phyloP scores from a whole-genome alignment of 768 basidiomycete genomes.

The Mycena vulgaris region DNA sequence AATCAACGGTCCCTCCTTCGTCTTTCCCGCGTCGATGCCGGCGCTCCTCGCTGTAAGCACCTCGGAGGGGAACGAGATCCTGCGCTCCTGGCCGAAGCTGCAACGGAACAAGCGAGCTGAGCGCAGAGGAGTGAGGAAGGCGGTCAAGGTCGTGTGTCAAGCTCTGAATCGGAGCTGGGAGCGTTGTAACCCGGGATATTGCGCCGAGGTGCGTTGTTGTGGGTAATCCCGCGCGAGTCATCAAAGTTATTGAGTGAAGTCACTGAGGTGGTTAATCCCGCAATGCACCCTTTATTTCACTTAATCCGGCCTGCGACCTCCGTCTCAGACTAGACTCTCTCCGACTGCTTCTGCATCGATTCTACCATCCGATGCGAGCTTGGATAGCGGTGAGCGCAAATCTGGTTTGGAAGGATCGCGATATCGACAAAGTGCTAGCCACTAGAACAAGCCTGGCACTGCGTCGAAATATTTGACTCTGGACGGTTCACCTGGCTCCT shows the following conservation, averaged over 20 bases:
- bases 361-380: too few species aligned
- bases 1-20: slow-evolving; percentile 95
- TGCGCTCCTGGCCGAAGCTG: slow-evolving; percentile 82
- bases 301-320: too few species aligned
- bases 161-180: slow-evolving; percentile 61
- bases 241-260: not conserved
- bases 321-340: too few species aligned
- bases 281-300: not conserved
- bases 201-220: not conserved
- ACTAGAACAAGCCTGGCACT: too few species aligned
- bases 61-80: slow-evolving; percentile 87
- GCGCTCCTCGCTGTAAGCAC: slow-evolving; percentile 90
- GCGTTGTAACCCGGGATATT: slow-evolving; percentile 28
- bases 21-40: slow-evolving; percentile 97
- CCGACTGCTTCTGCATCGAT: too few species aligned
- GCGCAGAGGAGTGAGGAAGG: slow-evolving; percentile 96
- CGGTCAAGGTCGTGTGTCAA: slow-evolving; percentile 79
- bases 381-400: too few species aligned
- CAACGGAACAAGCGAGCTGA: slow-evolving; percentile 88
- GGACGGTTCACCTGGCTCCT: too few species aligned
- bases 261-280: too few species aligned
- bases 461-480: too few species aligned
- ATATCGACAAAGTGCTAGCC: too few species aligned
- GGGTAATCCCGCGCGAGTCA: not conserved
- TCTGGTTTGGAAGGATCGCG: too few species aligned